phyloP scores from a whole-genome alignment of 2,329 filamentous ascomycete species.

The Chrysoporthe puriensis region DNA sequence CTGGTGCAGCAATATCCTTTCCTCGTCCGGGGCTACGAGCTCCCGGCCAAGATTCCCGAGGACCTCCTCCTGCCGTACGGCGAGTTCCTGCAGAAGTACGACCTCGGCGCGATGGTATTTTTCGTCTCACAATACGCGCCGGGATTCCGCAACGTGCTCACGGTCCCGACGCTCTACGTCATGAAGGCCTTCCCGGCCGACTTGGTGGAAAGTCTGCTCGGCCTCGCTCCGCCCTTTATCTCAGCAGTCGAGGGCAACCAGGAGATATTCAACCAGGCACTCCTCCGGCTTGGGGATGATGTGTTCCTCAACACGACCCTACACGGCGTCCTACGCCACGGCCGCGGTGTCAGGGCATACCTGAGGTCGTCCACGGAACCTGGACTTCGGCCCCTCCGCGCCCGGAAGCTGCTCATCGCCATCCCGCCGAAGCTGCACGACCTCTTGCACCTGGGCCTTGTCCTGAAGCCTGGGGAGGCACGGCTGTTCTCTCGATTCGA shows the following conservation, averaged over 20 bases:
- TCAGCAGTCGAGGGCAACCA: background rate
- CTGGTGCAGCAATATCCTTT: background rate
- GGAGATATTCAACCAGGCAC: background rate
- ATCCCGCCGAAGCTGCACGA: background rate
- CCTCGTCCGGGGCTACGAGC: background rate
- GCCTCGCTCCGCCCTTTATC: background rate
- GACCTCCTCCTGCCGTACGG: conserved; percentile 12
- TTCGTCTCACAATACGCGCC: background rate
- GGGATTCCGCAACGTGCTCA: conserved; percentile 8
- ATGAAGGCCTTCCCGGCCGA: conserved; percentile 9
- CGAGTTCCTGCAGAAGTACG: conserved; percentile 11
- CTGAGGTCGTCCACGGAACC: background rate
- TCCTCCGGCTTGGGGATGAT: background rate
- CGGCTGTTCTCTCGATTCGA: conserved; percentile 4
- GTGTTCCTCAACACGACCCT: background rate
- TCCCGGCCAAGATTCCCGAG: conserved; percentile 6
- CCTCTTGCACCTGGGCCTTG: conserved; percentile 1
- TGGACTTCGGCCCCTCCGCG: background rate
- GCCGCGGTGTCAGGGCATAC: background rate
- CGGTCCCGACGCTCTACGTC: conserved; percentile 1
- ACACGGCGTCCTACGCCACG: background rate
- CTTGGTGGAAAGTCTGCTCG: background rate
- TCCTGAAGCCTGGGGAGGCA: background rate
- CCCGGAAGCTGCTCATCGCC: conserved; percentile 10
- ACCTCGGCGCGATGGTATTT: conserved; percentile 1